Evolutionary conservation across 169 alveolate genomes (phyloP), one percentile per base, ranked within the genome.

Genomic region (Eimeria praecox): DNA sequence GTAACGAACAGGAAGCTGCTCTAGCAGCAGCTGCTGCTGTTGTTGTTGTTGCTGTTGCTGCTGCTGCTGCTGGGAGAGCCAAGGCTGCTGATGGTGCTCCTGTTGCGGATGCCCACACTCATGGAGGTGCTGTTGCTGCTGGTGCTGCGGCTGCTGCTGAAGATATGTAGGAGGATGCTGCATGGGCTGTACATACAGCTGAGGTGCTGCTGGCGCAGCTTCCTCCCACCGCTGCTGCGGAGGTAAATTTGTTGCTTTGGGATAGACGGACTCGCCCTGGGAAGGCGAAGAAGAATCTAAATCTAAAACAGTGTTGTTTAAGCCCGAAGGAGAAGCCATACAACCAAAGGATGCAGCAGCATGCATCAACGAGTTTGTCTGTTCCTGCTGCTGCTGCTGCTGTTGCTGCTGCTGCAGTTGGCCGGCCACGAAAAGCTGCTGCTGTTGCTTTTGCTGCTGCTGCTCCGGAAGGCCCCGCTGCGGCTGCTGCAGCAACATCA

Each of bases 1-100:
- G 59, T 77, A 77, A n/a, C 87, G 87, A 2, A 77, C 87, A 6
- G 87, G 87, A 9, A 33, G n/a, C 82, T 69, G 82, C 82, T 69
- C 44, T 27, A 35, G 82, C 44, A 35, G 22, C 82, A 69, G 44
- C 66, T 56, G 66, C 27, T 56, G 66, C 66, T 56, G 66, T 27
- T 56, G n/a, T 27, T 56, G 66, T 18, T 56, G 66, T 27, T 56
- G 66, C 27, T 56, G 66, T 27, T 12, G 66, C 27, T 56, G 66
- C 66, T 56, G 66, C 66, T 56, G 66, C 27, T 56, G 66, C 66
- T 56, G 66, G n/a, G 8, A 27, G 5, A 12, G 66, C 27, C 2
- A 27, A 16, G 8, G 66, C 66, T 56, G 66, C 66, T 56, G 66
- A 2, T 56, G 66, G n/a, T 56, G 66, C 66, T 56, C n/a, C 18